Base-by-base conservation (phyloP, 371 early-diverging fungal genomes). In the Catenaria anguillulae region DNA sequence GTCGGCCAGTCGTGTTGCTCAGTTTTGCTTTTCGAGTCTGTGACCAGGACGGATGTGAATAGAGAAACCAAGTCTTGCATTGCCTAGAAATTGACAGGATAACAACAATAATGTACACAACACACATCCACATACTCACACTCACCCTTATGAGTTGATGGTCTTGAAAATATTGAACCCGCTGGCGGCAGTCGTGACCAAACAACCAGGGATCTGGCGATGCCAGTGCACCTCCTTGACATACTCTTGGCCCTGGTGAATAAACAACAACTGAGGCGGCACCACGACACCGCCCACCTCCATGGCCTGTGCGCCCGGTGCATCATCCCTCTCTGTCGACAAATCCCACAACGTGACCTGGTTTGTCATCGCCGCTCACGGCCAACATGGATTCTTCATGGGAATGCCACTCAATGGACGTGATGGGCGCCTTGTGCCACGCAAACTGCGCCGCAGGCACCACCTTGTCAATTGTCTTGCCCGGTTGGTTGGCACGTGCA, bases 161-260 rank as follows among this genome's bases (percentile, higher is more conserved):
- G 97, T 94, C 73, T 96, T 93, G 77, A 95, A 93, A 55, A 97
- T 79, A 72, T 93, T 92, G 73, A 96, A 89, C 36, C 97, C 97
- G 40, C 84, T 75, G 59, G 71, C 78, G 26, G 94, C 86, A 59
- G 96, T 95, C 64, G 84, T 85, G 34, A 90, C 74, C n/a, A 94
- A 71, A 64, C 87, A 84, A 26, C 96, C 96, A 33, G 91, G 87
- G 62, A 88, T 81, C 76, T 95, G 94, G 62, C 74, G 79, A 70
- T 93, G 94, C 93, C 92, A 97, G 75, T 95, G 96, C 62, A 92
- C 65, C 74, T 97, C 97, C 75, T 95, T 96, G 67, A 96, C 83
- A 64, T 92, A 80, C 62, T 78, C 75, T 74, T 96, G 95, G 17
- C 96, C 96, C 72, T 84, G 85, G 74, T 96, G 96, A 59, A 96